Evolutionary conservation across 202 grass and related monocot genomes (phyloP), one percentile per base, ranked within the genome.

Genomic region (Digitaria exilis): DNA sequence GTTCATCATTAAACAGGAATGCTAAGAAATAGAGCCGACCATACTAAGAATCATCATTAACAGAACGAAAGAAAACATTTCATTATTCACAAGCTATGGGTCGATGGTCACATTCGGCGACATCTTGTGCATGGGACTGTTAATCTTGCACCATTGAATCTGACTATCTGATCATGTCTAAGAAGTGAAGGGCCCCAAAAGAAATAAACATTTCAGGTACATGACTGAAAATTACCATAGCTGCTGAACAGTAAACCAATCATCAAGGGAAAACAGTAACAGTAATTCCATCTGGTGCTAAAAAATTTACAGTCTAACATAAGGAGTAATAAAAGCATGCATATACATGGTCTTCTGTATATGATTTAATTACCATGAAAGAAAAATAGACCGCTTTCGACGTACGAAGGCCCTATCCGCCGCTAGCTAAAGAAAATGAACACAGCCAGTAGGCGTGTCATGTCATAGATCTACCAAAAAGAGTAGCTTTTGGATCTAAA

Each of bases 51-150:
- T 80, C 67, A 21, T 35, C 16, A 83, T 61, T 39, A 78, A 83
- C 7, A 66, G 2, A 77, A 37, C 42, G 3, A 59, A 77, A 41
- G 5, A 26, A 48, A 5, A 45, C 18, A 37, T 3, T 61, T 34
- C 11, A 58, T 45, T 62, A 50, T 31, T 84, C 43, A 14, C 13
- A 22, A 61, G 69, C 17, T 24, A 43, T 55, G 25, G 28, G 34
- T 24, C 71, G 45, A 34, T 5, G 18, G 54, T 87, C 28, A 8
- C 80, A 84, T 87, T 80, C 26, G 5, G 9, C 3, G 4, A 55
- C 59, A 69, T 78, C 32, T 79, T 79, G 51, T 84, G 80, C 84
- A 87, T 87, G 84, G 62, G 13, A 75, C 84, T 76, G 74, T 84
- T 84, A 43, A 84, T 18, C 19, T 58, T 46, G 44, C 80, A 62